Evolutionary conservation across 768 basidiomycete genomes (phyloP), one percentile per base, ranked within the genome.

Genomic region (Termitomyces sp.): DNA sequence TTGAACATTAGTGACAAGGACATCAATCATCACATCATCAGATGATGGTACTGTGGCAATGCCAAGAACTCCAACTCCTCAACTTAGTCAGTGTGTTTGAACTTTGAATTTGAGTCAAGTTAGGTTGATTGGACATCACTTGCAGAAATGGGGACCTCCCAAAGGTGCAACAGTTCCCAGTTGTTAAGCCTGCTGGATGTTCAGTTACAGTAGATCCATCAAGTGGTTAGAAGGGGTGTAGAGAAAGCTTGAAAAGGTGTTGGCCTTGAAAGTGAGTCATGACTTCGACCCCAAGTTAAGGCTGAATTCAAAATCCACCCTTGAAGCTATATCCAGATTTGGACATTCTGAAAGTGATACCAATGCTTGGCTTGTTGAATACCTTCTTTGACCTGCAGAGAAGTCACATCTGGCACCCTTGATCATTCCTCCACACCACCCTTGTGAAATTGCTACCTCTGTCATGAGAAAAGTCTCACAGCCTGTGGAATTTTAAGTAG

Each of bases 271-370:
- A 64, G 80, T 80, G 59, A 44, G 60, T 57, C 35, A 35, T 28
- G 13, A 12, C n/a, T 22, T 57, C 22, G 7, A 2, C 11, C 13
- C 22, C 13, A 33, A 54, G 36, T 51, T 48, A 18, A 33, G 12
- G 15, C 20, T 36, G 28, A 20, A 57, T 18, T 8, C 7, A 28
- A 3, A 5, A 16, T 20, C 2, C 15, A 16, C 22, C 28, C 40
- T 39, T 46, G 46, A 45, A 90, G 89, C 76, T 91, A 49, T 86
- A 83, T 65, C 88, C 89, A 13, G 85, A 89, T 54, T 82, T 83
- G 49, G 82, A 86, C 57, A 78, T 88, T 36, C 78, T 85, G 22
- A 79, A 79, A 59, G 84, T 20, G 64, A 69, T 22, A 55, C 52
- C 18, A 66, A 69, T 53, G 61, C 49, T 4, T 65, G 61, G 64